Percentiles rank a stretch among this genome's conserved stretches.
phyloP scores from a whole-genome alignment of 495 filamentous ascomycete genomes.

The Aspergillus saccharolyticus region DNA sequence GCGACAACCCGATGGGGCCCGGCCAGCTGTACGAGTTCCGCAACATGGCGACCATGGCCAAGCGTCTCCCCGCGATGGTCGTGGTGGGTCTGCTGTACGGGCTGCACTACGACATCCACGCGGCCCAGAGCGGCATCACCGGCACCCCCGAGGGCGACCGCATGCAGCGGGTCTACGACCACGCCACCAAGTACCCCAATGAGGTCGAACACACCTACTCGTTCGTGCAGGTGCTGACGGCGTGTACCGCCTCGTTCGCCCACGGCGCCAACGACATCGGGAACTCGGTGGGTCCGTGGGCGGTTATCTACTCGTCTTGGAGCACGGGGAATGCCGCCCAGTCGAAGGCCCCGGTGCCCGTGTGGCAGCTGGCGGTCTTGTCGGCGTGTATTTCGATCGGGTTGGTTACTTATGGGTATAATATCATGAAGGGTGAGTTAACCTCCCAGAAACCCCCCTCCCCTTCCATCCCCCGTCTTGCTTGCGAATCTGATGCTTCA shows the following conservation, averaged over 20 bases:
- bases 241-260: conserved; percentile 69
- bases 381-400: conserved; percentile 51
- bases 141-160: conserved; percentile 64
- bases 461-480: too few relatives aligned
- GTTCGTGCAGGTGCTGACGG: conserved; percentile 69
- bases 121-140: conserved; percentile 55
- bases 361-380: conserved; percentile 57
- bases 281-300: conserved; percentile 71
- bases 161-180: conserved; percentile 55
- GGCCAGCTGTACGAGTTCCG: conserved; percentile 62
- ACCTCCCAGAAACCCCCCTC: too few relatives aligned
- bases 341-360: conserved; percentile 48
- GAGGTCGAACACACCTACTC: conserved; percentile 72
- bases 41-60: conserved; percentile 54
- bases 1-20: conserved; percentile 60
- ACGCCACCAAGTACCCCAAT: conserved; percentile 64
- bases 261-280: conserved; percentile 79
- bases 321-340: conserved; percentile 41
- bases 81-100: conserved; percentile 57
- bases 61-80: conserved; percentile 57
- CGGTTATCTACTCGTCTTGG: conserved; percentile 67
- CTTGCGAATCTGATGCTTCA: too few relatives aligned
- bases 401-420: conserved; percentile 60
- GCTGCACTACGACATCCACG: conserved; percentile 69
- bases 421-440: conserved; percentile 58